Evolutionary conservation across 2,329 filamentous ascomycete genomes (phyloP).

Genomic region (Dothistroma septosporum): DNA sequence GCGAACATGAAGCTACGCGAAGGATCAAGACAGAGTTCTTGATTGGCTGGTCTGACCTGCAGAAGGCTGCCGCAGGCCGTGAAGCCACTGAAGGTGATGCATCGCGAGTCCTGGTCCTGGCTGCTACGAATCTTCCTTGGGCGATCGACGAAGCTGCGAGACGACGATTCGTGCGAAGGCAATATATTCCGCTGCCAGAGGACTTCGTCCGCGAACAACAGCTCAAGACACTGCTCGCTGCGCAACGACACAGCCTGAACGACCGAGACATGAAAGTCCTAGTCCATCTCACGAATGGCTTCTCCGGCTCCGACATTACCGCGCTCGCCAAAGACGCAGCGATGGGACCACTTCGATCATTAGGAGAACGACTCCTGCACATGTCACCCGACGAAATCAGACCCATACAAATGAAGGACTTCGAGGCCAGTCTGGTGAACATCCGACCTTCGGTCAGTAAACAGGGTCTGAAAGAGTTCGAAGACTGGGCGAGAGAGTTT

Average conservation of each 20-base stretch:
- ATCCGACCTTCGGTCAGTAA: conserved; percentile 89
- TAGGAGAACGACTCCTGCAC: conserved; percentile 82
- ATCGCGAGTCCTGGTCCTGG: conserved; percentile 83
- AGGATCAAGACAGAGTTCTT: conserved; percentile 97
- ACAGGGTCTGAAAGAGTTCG: conserved; percentile 79
- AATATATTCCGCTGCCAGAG: conserved; percentile 94
- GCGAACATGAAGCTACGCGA: conserved; percentile 87
- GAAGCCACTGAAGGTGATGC: conserved; percentile 71
- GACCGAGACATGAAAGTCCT: conserved; percentile 68
- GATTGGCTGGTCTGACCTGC: conserved; percentile 94
- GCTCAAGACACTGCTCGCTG: conserved; percentile 70
- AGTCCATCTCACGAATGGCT: conserved; percentile 84
- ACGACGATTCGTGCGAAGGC: conserved; percentile 81
- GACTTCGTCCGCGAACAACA: conserved; percentile 74
- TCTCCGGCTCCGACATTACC: conserved; percentile 94
- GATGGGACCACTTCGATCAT: conserved; percentile 87
- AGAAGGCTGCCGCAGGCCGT: conserved; percentile 82
- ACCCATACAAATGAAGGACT: conserved; percentile 77
- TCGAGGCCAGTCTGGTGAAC: conserved; percentile 73
- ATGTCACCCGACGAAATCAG: conserved; percentile 95
- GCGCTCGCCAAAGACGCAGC: conserved; percentile 95
- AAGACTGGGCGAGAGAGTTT: conserved; percentile 91
- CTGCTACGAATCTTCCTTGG: conserved; percentile 95
- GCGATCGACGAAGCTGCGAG: conserved; percentile 94
- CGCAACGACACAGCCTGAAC: conserved; percentile 78